Evolutionary conservation across 805 yeast genomes (phyloP), one percentile per base, ranked within the genome.

Genomic region (Kodamaea leandrae): DNA sequence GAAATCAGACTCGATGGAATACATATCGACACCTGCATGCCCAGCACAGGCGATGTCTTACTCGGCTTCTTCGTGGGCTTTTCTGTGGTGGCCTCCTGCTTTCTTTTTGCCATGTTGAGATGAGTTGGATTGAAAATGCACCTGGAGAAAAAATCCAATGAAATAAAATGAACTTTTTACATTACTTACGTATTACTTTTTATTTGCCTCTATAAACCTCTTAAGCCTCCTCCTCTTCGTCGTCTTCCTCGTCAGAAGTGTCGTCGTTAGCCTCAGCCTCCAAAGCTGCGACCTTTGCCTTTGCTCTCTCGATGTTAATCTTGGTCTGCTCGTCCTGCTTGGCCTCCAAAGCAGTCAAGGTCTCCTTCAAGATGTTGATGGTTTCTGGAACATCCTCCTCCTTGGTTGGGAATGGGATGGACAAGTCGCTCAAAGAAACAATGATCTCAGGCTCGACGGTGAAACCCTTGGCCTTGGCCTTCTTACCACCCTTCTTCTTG

Each of bases 311-410:
- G 50, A 85, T 72, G 62, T 85, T 83, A 63, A 78, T 77, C 60
- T 80, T 76, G 45, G 97, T 87, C 57, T 82, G 86, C 43, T 80
- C 86, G 45, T 82, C 90, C 71, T 88, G 95, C 66, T 81, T 80
- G 37, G 74, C 72, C 63, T 76, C 69, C 68, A 78, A 85, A 48
- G 80, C 80, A 43, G 68, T 71, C 57, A 86, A 77, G 63, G 93
- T 89, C 53, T 72, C 76, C 72, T 81, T 79, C 65, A 91, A 78
- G 50, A 78, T 71, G 39, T 72, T 79, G 55, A 86, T 64, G 48
- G 91, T 78, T 33, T 66, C 64, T 23, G 83, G 72, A 50, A 83
- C 80, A 41, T 86, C 91, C 13, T 82, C 93, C 48, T 77, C 68
- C 53, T 81, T 75, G 45, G 83, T 72, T 60, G 99, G 99, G 48